Base-by-base conservation (phyloP, 768 basidiomycete genomes). In the Rhodotorula diobovata region DNA sequence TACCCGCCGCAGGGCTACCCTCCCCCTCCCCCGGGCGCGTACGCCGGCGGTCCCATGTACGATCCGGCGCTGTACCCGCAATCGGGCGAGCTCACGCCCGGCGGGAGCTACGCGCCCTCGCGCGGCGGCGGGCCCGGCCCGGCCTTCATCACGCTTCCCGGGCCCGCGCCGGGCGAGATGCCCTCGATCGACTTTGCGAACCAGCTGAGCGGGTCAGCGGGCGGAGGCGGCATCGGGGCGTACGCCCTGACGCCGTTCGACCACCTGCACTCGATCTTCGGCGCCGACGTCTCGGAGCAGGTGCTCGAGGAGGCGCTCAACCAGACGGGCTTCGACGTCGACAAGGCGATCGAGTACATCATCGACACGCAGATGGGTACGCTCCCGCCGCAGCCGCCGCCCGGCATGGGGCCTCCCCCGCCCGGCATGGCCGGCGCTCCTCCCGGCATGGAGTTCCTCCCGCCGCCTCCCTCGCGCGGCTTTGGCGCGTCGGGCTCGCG, bases 261-360 rank as follows among this genome's bases (percentile, higher is more conserved):
- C 77, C 93, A 97, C 54, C 88, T 99, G 30, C 87, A 86, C 78
- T 93, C 91, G 54, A 91, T 99, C 50, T 99, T 99, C 55, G 92
- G 90, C 25, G 89, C 91, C 4, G 87, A 91, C 4, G 84, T 99
- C 18, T 88, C 93, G 0, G 88, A 92, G 6, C 89, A 89, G 7
- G 93, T 97, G 78, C 84, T 99, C 14, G 95, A 98, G 81, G 93
- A 97, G 65, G 95, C 95, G 0, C 85, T 99, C 4, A 86, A 87
- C 14, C 84, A 86, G 58, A 90, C 91, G 74, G 91, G 87, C 5
- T 99, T 91, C 79, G 95, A 99, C 76, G 97, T 99, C 79, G 96
- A 99, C 77, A 85, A 85, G 51, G 89, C 96, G 21, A 98, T 98
- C 90, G 90, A 89, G 2, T 92, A 90, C 87, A 86, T 99, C 53